Evolutionary conservation across 1,139 yeast species (phyloP), one percentile per base, ranked within the genome.

Genomic region (Magnusiomyces tetraspermus): DNA sequence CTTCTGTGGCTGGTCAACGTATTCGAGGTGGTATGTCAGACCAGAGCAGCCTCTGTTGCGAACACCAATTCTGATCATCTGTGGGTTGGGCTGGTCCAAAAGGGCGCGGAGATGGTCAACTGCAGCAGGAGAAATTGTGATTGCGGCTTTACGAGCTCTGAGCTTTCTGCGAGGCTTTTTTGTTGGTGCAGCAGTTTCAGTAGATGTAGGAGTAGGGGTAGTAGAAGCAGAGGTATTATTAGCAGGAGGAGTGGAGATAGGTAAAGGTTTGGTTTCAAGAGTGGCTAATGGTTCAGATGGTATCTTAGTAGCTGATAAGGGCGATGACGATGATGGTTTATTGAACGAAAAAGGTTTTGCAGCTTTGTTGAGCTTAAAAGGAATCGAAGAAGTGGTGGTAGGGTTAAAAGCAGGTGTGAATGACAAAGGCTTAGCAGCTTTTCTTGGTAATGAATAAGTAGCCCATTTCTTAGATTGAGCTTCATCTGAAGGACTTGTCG

Each of bases 31-130:
- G 69, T 92, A 92, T 0, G 96, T 84, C 57, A 92, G 76, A 0
- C 98, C 98, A 0, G 97, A 90, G 67, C 98, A 92, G 2, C 98
- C 98, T 68, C 97, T 77, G 68, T 92, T 92, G 61, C 82, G 80
- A n/a, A 94, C 97, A 3, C 97, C 96, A 22, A 92, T 84, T 62
- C 97, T 77, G 53, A 92, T 88, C 65, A 88, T 74, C 69, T 92
- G 82, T 26, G 97, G 97, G 48, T 80, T 79, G 2, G 97, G 97
- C 60, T 83, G 86, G 55, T 83, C 78, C 59, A 85, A 71, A 41
- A 92, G 73, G 1, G 76, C 79, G 55, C 72, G 73, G 57, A 92
- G 72, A 68, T 92, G 97, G 5, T 69, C 67, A 2, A 88, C 73
- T 0, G 97, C 97, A 51, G 74, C 77, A 2, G 86, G 78, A 0